A percentile compares a stretch with the other conserved stretches of the same genome.
Evolutionary conservation across 805 yeast species (phyloP).

Genomic region (Yarrowia hollandica): DNA sequence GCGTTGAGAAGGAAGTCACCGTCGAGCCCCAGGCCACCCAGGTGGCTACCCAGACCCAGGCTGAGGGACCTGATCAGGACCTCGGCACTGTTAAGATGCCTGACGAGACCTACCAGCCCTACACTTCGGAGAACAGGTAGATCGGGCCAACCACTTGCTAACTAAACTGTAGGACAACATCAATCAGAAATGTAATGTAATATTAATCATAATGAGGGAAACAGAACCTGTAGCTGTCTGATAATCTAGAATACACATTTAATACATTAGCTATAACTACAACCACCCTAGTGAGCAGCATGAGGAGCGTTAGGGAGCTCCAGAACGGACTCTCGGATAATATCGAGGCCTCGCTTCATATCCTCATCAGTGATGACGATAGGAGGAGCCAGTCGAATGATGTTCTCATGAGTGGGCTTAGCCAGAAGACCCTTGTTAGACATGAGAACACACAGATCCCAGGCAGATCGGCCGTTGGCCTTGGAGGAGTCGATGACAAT

Average conservation of each 20-base stretch:
- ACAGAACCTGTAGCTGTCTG: too few species aligned
- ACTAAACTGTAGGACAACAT: conserved; percentile 22
- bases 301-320: conserved; percentile 43
- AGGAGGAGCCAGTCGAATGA: conserved; percentile 95
- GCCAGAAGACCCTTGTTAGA: conserved; percentile 87
- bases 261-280: neutral
- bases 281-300: conserved; percentile 22
- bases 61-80: neutral
- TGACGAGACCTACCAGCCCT: conserved; percentile 19
- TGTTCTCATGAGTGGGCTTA: conserved; percentile 94
- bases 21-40: neutral
- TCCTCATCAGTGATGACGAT: conserved; percentile 87
- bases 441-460: conserved; percentile 93
- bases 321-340: conserved; percentile 61
- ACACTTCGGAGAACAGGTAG: conserved; percentile 7
- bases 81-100: conserved; percentile 23
- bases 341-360: conserved; percentile 73
- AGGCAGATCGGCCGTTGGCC: conserved; percentile 87
- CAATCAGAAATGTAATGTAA: neutral
- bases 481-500: conserved; percentile 83
- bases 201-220: neutral
- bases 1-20: neutral
- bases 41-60: neutral
- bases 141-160: neutral
- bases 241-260: too few species aligned